A percentile compares a stretch with the other conserved stretches of the same genome.
Conservation (phyloP, 371 early-diverging fungal species). For the Circinella minor region DNA sequence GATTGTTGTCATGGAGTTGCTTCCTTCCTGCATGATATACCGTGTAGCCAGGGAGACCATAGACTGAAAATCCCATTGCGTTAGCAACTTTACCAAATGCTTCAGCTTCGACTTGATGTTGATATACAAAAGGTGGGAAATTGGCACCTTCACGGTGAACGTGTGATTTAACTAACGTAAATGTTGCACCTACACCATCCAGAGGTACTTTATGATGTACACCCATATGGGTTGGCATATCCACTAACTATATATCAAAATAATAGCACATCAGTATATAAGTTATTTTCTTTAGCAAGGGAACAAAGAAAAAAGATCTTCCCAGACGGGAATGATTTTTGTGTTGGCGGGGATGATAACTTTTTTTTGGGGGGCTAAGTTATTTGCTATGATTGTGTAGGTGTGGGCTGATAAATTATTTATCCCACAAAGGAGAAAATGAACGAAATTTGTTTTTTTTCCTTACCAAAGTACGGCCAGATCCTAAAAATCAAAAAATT, state of each 20-base stretch:
- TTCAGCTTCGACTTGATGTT: slow-evolving; percentile 69
- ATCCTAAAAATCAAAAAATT: not conserved
- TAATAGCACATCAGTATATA: too few species aligned
- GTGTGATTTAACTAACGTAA: slow-evolving; percentile 56
- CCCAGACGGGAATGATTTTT: too few species aligned
- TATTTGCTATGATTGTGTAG: too few species aligned
- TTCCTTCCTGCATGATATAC: slow-evolving; percentile 37
- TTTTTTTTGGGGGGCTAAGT: too few species aligned
- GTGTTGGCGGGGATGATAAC: too few species aligned
- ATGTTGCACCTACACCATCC: slow-evolving; percentile 64
- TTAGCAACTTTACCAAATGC: slow-evolving; percentile 68
- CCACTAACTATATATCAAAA: slow-evolving; percentile 38
- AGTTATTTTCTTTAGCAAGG: too few species aligned
- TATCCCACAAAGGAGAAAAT: slow-evolving; percentile 5
- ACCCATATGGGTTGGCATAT: slow-evolving; percentile 42
- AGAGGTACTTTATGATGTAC: slow-evolving; percentile 46
- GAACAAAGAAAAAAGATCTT: too few species aligned
- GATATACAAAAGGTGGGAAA: slow-evolving; percentile 59
- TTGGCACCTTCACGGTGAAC: slow-evolving; percentile 63
- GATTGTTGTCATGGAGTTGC: not conserved
- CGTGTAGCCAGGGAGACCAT: slow-evolving; percentile 51
- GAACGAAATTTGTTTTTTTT: not conserved
- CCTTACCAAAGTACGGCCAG: slow-evolving; percentile 22
- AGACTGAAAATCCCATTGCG: slow-evolving; percentile 55
- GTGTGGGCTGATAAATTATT: too few species aligned